A percentile compares a stretch with the other conserved stretches of the same genome.
Conservation (phyloP, 345 rosid genomes). For the Eucalyptus leucophloia region DNA sequence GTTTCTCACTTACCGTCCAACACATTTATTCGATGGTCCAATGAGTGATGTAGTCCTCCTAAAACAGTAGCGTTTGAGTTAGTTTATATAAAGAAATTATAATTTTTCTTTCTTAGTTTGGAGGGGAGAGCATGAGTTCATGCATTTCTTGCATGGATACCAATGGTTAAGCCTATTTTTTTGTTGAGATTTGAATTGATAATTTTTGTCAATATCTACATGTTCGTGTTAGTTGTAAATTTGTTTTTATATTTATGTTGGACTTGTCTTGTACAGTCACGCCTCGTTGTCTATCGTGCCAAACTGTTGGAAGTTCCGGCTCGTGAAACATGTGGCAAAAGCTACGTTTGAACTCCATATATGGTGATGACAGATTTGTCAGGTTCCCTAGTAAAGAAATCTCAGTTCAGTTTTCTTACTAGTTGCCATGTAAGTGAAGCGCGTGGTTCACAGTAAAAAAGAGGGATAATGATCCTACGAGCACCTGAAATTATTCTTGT, state of each 20-base stretch:
- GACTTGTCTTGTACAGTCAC: not conserved
- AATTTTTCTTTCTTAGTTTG: not conserved
- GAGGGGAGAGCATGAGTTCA: not conserved
- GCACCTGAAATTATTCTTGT: not conserved
- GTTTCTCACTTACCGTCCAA: not conserved
- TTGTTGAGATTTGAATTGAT: not conserved
- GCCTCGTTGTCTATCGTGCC: not conserved
- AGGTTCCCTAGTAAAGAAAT: not conserved
- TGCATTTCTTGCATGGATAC: not conserved
- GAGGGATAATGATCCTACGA: not conserved
- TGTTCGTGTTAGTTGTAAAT: not conserved
- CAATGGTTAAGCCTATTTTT: not conserved
- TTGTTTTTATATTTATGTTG: not conserved
- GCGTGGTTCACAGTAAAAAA: not conserved
- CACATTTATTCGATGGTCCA: not conserved
- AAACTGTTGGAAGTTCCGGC: not conserved
- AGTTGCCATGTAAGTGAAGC: not conserved
- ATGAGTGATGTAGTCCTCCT: not conserved
- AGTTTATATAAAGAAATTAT: not conserved
- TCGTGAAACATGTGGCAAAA: not conserved
- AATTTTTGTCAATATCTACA: not conserved
- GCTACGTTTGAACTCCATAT: not conserved
- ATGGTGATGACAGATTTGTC: not conserved
- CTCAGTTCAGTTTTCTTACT: not conserved
- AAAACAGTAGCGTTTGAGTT: not conserved